phyloP scores from a whole-genome alignment of 192 early-diverging fungal species.

The Coemansia sp. region DNA sequence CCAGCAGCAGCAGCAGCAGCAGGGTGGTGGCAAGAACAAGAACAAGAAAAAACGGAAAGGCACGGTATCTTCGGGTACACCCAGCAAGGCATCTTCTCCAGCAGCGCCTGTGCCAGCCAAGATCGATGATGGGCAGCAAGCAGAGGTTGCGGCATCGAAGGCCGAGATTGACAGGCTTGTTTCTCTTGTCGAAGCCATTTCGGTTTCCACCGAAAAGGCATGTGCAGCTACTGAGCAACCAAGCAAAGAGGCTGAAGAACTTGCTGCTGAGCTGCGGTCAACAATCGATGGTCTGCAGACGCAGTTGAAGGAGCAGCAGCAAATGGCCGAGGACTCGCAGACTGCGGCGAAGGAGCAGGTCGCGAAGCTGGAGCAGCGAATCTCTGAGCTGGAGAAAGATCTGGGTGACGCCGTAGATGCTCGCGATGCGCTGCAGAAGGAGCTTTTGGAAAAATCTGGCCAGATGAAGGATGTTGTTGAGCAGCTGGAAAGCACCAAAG shows the following conservation, averaged over 20 bases:
- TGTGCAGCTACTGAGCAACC: neutral
- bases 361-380: conserved; percentile 1
- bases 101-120: conserved; percentile 1
- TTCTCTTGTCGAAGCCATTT: conserved; percentile 24
- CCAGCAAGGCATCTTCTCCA: conserved; percentile 16
- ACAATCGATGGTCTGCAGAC: conserved; percentile 1
- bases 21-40: conserved; percentile 9
- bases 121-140: neutral
- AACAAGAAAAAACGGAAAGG: conserved; percentile 42
- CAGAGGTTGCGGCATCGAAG: conserved; percentile 10
- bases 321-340: conserved; percentile 11
- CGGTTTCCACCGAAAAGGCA: neutral
- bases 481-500: conserved; percentile 1
- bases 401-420: conserved; percentile 9
- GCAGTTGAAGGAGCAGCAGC: conserved; percentile 16
- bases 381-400: conserved; percentile 5
- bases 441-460: neutral
- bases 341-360: neutral
- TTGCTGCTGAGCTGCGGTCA: neutral
- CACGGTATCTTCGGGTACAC: conserved; percentile 10
- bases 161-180: conserved; percentile 34
- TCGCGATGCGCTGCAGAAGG: conserved; percentile 10
- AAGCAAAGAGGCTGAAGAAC: neutral
- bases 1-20: conserved; percentile 13
- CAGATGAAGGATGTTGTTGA: neutral